Conservation (phyloP, 2,329 filamentous ascomycete species). For the Diaporthe caulivora region DNA sequence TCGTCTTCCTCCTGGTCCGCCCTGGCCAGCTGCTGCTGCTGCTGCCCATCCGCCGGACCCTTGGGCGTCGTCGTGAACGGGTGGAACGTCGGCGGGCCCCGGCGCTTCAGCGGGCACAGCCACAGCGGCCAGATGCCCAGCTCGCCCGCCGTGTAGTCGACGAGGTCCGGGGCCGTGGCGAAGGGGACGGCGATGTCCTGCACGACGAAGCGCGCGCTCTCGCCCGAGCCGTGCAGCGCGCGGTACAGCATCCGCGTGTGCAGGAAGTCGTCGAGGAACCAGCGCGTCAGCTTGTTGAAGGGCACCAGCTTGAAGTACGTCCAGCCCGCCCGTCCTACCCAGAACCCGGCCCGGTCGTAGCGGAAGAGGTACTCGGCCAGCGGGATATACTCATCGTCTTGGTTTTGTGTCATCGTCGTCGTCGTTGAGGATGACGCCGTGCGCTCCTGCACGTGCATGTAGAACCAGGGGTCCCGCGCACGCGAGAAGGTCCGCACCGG, state of each 20-base stretch:
- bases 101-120: slow-evolving; percentile 68
- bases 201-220: slow-evolving; percentile 74
- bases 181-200: slow-evolving; percentile 75
- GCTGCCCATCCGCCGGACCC: too few species aligned
- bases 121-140: slow-evolving; percentile 71
- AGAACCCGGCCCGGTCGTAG: slow-evolving; percentile 82
- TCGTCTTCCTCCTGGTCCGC: slow-evolving; percentile 41
- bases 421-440: slow-evolving; percentile 44
- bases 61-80: slow-evolving; percentile 60
- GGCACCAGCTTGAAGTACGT: slow-evolving; percentile 75
- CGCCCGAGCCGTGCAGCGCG: slow-evolving; percentile 76
- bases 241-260: slow-evolving; percentile 82
- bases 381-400: slow-evolving; percentile 69
- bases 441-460: slow-evolving; percentile 73
- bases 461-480: slow-evolving; percentile 80
- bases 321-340: slow-evolving; percentile 76
- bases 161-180: slow-evolving; percentile 62
- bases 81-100: slow-evolving; percentile 66
- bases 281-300: slow-evolving; percentile 74
- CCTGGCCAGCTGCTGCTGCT: too few species aligned
- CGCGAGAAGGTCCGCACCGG: slow-evolving; percentile 66
- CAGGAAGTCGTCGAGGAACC: slow-evolving; percentile 78
- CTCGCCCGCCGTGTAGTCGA: slow-evolving; percentile 65
- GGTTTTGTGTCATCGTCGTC: slow-evolving; percentile 37
- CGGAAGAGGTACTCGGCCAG: slow-evolving; percentile 81